Evolutionary conservation across 768 basidiomycete genomes (phyloP).

Genomic region (Macrolepiota dolichaula): DNA sequence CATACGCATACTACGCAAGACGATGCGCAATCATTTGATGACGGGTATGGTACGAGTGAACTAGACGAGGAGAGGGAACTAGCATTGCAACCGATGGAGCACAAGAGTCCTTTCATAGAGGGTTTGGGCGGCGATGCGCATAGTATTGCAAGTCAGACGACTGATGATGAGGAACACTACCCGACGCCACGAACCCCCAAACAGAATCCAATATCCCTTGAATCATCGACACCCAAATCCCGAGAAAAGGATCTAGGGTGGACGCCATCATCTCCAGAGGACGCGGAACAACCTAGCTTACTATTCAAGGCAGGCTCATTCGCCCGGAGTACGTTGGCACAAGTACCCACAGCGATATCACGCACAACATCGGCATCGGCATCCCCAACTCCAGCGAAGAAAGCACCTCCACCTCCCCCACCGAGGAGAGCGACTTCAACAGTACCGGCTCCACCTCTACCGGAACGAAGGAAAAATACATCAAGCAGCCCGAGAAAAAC

Average conservation of each 20-base stretch:
- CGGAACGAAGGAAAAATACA: slow-evolving; percentile 31
- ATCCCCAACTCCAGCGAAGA: slow-evolving; percentile 29
- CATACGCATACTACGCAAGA: background rate
- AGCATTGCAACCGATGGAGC: slow-evolving; percentile 39
- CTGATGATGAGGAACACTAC: slow-evolving; percentile 39
- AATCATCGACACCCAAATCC: background rate
- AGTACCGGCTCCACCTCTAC: slow-evolving; percentile 37
- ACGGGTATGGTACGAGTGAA: slow-evolving; percentile 29
- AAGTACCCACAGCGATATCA: background rate
- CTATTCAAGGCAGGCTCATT: background rate
- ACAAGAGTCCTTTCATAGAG: slow-evolving; percentile 42
- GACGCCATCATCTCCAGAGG: background rate
- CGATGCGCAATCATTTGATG: slow-evolving; percentile 18
- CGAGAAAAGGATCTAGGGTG: background rate
- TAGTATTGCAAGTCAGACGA: slow-evolving; percentile 32
- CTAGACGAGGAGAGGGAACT: slow-evolving; percentile 47
- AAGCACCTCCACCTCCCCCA: slow-evolving; percentile 63
- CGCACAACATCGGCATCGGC: background rate
- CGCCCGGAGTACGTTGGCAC: background rate
- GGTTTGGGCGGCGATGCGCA: slow-evolving; percentile 34
- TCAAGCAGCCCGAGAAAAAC: slow-evolving; percentile 1
- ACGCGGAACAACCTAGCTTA: background rate
- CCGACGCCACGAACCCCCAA: background rate
- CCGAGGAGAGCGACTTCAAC: slow-evolving; percentile 39
- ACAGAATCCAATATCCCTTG: background rate